Base-by-base conservation (phyloP, 164 flowering plant species). In the Magnolia kwangsiensis region DNA sequence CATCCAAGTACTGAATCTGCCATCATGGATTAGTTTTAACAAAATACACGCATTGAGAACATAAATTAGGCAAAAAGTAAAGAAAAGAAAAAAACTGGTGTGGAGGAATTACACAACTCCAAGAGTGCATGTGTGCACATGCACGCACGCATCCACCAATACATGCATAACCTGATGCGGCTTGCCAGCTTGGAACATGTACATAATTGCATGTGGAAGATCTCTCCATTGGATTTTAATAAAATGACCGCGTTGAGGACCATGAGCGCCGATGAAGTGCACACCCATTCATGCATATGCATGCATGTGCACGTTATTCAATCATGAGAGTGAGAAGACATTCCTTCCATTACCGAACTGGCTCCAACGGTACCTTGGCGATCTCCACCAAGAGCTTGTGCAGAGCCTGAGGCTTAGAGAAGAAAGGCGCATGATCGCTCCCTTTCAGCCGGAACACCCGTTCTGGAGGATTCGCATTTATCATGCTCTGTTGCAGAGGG, bases 351-450 rank as follows among this genome's bases (percentile, higher is more conserved):
- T 37, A 75, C 19, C 65, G 11, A 8, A 16, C 65, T 50, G 61
- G 77, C 50, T 78, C 19, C 49, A 82, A 72, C 49, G 83, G 81
- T 55, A 88, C 78, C 80, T 81, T 90, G 20, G 99, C 81, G 61
- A 96, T 96, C 80, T 93, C 99, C 31, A 93, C 86, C 75, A 96
- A 72, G 55, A 83, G 74, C 83, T 87, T 96, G 87, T 96, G 97
- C 4, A 96, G 78, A 45, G 94, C 92, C 82, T 92, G 99, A 74
- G 99, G 97, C 86, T 91, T 96, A 31, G 99, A 96, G 85, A 96
- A 92, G 82, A 96, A 96, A 7, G 99, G 99, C 2, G 97, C 90
- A 83, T 96, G 99, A 80, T 96, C 99, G 51, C 95, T 83, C 24
- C 99, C 99, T 85, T 91, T 96, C 1, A 96, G 74, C 19, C 85